These are phyloP conservation scores for Starmera dryadoides DNA, from an alignment of 805 yeast species.

Conservation along the genomic window DNA sequence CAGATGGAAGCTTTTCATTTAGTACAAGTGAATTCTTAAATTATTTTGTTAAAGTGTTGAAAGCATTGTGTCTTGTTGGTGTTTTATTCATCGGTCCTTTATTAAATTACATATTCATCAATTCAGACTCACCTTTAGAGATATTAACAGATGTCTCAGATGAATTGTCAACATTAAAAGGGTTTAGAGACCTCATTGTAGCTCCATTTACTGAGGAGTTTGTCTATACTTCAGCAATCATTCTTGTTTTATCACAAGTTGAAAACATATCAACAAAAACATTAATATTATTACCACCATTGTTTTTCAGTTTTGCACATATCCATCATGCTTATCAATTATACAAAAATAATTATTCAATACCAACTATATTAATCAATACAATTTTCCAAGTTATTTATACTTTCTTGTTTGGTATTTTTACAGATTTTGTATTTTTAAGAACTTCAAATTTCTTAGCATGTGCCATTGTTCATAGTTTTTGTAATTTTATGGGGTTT, in stretches of 20 bases:
- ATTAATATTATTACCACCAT: conserved; percentile 41
- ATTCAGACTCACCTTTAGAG: conserved; percentile 7
- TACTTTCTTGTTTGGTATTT: conserved; percentile 65
- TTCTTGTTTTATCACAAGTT: conserved; percentile 23
- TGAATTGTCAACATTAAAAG: conserved; percentile 25
- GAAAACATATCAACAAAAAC: conserved; percentile 7
- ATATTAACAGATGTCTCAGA: conserved; percentile 13
- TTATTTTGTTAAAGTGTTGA: not conserved
- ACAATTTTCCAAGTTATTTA: conserved; percentile 49
- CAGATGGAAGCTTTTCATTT: not conserved
- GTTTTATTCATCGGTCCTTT: conserved; percentile 45
- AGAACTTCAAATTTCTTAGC: conserved; percentile 48
- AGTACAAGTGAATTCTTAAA: too few species aligned
- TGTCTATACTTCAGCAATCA: conserved; percentile 48
- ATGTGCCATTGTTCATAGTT: conserved; percentile 48
- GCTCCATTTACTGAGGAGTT: conserved; percentile 81
- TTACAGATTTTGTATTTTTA: conserved; percentile 52
- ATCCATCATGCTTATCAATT: conserved; percentile 61
- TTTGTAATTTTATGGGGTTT: conserved; percentile 67
- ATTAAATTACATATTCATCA: conserved; percentile 24
- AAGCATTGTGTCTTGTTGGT: conserved; percentile 22
- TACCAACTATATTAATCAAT: conserved; percentile 26
- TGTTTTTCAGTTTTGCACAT: conserved; percentile 73
- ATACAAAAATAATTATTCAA: conserved; percentile 21
- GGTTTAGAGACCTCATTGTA: conserved; percentile 49